These are phyloP conservation scores for Diaporthe destruens DNA, from an alignment of 2,329 filamentous ascomycete genomes.

Conservation along the genomic window DNA sequence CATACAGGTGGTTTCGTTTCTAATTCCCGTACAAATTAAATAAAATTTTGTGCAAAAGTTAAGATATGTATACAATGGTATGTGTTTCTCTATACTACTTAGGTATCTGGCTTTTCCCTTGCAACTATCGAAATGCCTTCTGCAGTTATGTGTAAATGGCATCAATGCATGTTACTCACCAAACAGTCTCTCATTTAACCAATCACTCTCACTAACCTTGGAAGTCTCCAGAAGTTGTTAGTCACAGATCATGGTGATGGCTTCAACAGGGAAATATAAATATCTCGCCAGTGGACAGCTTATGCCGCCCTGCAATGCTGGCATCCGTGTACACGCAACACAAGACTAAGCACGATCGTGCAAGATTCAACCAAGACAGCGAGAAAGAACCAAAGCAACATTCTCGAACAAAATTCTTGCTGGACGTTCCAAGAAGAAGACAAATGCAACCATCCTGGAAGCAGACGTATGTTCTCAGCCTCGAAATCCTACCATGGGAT, in stretches of 20 bases:
- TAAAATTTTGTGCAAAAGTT: too few species aligned
- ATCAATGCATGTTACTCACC: background rate
- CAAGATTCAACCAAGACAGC: background rate
- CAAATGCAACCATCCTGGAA: background rate
- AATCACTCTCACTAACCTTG: background rate
- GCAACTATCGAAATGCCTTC: too few species aligned
- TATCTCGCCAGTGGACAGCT: background rate
- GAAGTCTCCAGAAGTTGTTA: background rate
- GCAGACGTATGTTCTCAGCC: background rate
- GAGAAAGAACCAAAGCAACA: too few species aligned
- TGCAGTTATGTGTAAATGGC: too few species aligned
- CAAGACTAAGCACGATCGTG: background rate
- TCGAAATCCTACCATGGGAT: background rate
- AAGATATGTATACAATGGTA: too few species aligned
- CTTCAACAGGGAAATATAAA: background rate
- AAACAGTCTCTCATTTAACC: background rate
- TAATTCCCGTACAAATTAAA: too few species aligned
- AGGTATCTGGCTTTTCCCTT: too few species aligned
- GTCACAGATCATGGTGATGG: background rate
- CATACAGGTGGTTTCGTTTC: too few species aligned
- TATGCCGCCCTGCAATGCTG: background rate
- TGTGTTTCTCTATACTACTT: too few species aligned
- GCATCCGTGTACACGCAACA: background rate
- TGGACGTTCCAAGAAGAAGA: background rate
- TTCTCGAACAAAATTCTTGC: background rate